phyloP scores from a whole-genome alignment of 2,329 filamentous ascomycete species.

The Microcera coccophila region DNA sequence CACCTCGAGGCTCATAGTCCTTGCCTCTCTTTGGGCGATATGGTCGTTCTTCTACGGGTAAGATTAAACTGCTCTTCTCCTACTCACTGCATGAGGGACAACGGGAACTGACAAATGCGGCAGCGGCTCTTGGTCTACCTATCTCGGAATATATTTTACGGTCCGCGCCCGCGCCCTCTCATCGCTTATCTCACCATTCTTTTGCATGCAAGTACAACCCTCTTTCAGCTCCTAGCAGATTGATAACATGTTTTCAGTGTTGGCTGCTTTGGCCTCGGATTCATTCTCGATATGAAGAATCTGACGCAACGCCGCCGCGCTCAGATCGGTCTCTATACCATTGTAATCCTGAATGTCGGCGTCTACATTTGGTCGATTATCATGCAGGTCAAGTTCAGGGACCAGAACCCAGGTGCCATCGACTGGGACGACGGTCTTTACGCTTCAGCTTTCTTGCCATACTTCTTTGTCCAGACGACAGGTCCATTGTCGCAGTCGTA shows the following conservation, averaged over 20 bases:
- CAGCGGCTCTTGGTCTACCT: too few species aligned
- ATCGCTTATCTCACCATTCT: constrained; percentile 36
- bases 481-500: constrained; percentile 42
- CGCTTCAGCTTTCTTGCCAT: constrained; percentile 41
- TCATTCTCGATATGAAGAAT: constrained; percentile 39
- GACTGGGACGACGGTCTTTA: constrained; percentile 44
- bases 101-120: too few species aligned
- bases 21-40: too few species aligned
- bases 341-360: constrained; percentile 44
- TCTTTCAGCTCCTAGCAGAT: background rate
- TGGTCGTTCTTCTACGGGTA: too few species aligned
- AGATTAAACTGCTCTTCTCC: too few species aligned
- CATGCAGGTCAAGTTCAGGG: constrained; percentile 42
- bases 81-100: too few species aligned
- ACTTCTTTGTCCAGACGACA: constrained; percentile 43
- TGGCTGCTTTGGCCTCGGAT: constrained; percentile 47
- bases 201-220: constrained; percentile 39
- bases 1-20: too few species aligned
- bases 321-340: constrained; percentile 42
- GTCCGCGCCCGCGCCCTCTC: constrained; percentile 22
- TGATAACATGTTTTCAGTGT: constrained; percentile 23
- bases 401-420: constrained; percentile 38
- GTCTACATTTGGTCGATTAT: constrained; percentile 49
- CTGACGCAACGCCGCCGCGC: constrained; percentile 42
- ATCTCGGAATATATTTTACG: too few species aligned